Evolutionary conservation across 345 rosid species (phyloP), one percentile per base, ranked within the genome.

Genomic region (Noccaea caerulescens): DNA sequence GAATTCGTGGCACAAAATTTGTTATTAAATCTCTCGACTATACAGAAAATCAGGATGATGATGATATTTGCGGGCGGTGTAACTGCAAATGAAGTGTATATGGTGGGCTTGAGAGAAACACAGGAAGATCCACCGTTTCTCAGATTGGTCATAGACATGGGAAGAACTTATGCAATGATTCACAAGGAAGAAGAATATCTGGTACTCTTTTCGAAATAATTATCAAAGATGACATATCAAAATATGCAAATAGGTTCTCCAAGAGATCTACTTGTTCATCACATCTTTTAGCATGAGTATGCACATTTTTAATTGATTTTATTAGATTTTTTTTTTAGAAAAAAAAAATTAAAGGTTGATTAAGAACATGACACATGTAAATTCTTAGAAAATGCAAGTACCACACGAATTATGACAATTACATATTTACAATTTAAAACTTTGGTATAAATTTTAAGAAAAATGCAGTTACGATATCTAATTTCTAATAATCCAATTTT

Each of bases 81-180:
- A 30, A 58, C 69, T 36, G 86, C 73, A 70, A 71, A 71, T 47
- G 64, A 50, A 9, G 78, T 78, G 67, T 69, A 78, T 57, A n/a
- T n/a, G n/a, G 42, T 85, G 64, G 77, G 84, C 80, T 54, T 82
- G 72, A 73, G 36, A 67, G 83, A 83, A 66, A 71, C 71, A 18
- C 41, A 82, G 9, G 75, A 64, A 41, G 84, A 85, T 71, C 87
- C 90, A 5, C 67, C 63, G 66, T 91, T 93, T 77, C 76, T 72
- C 62, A 73, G 82, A 33, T 71, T 91, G 42, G 76, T 80, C 76
- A 56, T 9, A 23, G 82, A 71, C 67, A 58, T 86, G 78, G 79
- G 77, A 68, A 84, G 66, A 77, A 76, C 75, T 8, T 89, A 86
- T 66, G 68, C 77, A 63, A 80, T 50, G 71, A 79, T 82, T 79